Evolutionary conservation across 495 filamentous ascomycete genomes (phyloP), one percentile per base, ranked within the genome.

Genomic region (Jackrogersella minutella): DNA sequence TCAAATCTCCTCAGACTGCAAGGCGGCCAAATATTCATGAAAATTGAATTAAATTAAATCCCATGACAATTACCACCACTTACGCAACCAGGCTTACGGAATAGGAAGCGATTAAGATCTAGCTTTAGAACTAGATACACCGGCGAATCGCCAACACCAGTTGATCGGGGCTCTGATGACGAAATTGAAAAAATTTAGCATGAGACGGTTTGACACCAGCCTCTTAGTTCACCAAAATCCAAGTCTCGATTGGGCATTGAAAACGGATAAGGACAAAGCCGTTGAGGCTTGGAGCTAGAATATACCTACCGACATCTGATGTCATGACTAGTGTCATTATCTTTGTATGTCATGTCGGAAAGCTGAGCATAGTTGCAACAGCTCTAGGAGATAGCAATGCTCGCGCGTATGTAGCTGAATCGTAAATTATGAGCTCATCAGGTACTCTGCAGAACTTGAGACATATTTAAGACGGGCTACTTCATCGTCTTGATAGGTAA

Each of bases 261-360:
- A 61, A 53, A 58, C 60, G 57, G 33, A 47, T 40, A 52, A 37
- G 21, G 56, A 69, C 66, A 69, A 69, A 69, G 66, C 47, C 28
- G 28, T 17, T 24, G 33, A 53, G 46, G 47, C 13, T 9, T 53
- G 24, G 36, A 62, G 33, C 56, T 65, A 65, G 57, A 57, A 65
- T 51, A 57, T 65, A 44, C 19, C 43, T 53, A 9, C 19, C 21
- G 51, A 49, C 1, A 40, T 39, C 56, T 69, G 66, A 69, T 69
- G 66, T 69, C 66, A 69, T 69, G 50, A 62, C 58, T 63, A 4
- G 52, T 14, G 43, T 36, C 47, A 31, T 22, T 40, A 19, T 30
- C 49, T 50, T 64, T 44, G 39, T 44, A 10, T 43, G 22, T 16
- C 14, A 17, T 44, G 56, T 17, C 33, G 24, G 5, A 34, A 24